Conservation (phyloP, 345 rosid species). For the Gossypium thurberi region DNA sequence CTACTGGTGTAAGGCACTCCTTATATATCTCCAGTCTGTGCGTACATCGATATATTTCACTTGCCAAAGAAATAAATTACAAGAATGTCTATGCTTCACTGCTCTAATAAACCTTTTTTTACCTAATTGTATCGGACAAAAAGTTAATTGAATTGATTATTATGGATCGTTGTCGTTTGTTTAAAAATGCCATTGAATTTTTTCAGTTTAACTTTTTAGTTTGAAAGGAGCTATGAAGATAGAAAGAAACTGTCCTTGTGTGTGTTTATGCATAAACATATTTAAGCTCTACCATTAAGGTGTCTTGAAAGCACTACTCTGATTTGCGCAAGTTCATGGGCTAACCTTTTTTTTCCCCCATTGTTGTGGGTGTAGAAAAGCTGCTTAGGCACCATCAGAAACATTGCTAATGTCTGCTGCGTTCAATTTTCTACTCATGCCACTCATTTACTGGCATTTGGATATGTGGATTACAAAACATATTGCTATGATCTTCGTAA, state of each 20-base stretch:
- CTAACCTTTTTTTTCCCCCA: not conserved
- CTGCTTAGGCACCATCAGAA: conserved; percentile 73
- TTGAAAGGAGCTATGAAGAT: not conserved
- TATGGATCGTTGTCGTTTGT: not conserved
- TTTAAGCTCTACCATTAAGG: not conserved
- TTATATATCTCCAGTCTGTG: not conserved
- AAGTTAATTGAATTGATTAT: not conserved
- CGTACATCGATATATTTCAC: not conserved
- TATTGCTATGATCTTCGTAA: conserved; percentile 91
- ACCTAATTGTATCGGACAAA: not conserved
- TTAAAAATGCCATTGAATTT: not conserved
- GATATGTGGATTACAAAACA: conserved; percentile 87
- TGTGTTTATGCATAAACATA: not conserved
- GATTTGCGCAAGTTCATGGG: conserved; percentile 15
- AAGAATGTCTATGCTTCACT: not conserved
- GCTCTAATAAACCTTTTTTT: not conserved
- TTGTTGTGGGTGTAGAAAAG: conserved; percentile 47
- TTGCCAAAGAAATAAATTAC: not conserved
- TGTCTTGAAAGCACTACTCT: conserved; percentile 3
- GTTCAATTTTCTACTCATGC: conserved; percentile 95
- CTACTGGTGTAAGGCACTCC: not conserved
- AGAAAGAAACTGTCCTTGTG: not conserved
- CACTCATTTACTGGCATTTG: conserved; percentile 86
- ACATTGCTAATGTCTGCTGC: conserved; percentile 79
- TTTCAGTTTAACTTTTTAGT: not conserved